Evolutionary conservation across 352 stramenopile genomes (phyloP), one percentile per base, ranked within the genome.

Genomic region (Phytopythium sindhum): DNA sequence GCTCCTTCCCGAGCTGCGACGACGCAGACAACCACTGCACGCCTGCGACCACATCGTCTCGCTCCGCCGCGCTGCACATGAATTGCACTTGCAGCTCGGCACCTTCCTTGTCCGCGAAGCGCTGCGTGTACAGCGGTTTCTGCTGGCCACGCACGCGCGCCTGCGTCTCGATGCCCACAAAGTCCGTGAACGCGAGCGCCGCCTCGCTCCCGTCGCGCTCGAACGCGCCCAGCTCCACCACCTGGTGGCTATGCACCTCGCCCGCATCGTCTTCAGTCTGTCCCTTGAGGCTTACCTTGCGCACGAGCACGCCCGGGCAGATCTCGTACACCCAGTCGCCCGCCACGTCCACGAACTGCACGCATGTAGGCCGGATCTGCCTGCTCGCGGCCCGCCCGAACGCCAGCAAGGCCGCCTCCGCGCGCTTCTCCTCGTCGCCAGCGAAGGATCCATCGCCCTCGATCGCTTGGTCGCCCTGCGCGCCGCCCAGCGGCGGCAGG

Each of bases 41-140:
- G 17, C 67, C 85, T 2, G 63, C 73, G 28, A 90, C 72, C 3
- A 59, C 68, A 26, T 88, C 78, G 37, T 90, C 80, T n/a, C 57
- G 67, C 11, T 63, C 57, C 0, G 57, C 77, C 12, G 77, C 65
- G 39, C 69, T 80, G 70, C 86, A 95, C 23, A 90, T 78, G 48
- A 90, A 95, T 48, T 95, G 86, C 63, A 95, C 72, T 2, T 73
- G 66, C 33, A 91, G 66, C 8, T 70, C 52, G 4, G 72, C 51
- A 8, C 70, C 66, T 1, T 31, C 52, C 21, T 57, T 47, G 2
- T 10, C 61, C 7, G 9, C 57, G 44, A 84, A 92, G 1, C 65
- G 63, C 56, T 94, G 86, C 31, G 86, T 94, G 70, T 87, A 92
- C 55, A 94, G 57, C 28, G 71, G 66, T 47, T 81, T 86, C 23